Evolutionary conservation across 371 early-diverging fungal species (phyloP), one percentile per base, ranked within the genome.

Genomic region (Mucor indicus): DNA sequence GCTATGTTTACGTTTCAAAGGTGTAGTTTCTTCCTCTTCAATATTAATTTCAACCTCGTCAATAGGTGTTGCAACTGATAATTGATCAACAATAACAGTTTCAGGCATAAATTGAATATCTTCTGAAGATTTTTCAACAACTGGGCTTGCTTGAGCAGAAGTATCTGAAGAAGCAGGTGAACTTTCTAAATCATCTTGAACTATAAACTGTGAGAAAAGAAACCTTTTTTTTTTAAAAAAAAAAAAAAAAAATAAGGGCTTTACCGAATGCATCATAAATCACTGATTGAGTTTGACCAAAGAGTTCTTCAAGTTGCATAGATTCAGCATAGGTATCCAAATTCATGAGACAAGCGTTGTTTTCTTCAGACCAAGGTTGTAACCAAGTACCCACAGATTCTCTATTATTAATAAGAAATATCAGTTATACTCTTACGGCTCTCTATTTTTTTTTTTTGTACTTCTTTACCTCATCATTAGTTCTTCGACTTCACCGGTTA

Each of bases 381-480:
- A 67, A 38, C 68, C 70, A 69, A 27, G 57, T 48, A 22, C 35
- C 53, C 29, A 65, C 42, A 13, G 66, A 54, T 50, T 60, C 48
- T 50, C 64, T 57, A 41, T 35, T 21, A 49, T 43, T 30, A 51
- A 52, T 42, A 21, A 31, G 19, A 36, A 36, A 43, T 16, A 35
- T 31, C 11, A 44, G 20, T 30, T 25, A 6, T n/a, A 32, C n/a
- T n/a, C 1, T 15, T 11, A 20, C 22, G 27, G 22, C 12, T 10
- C 32, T 41, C 48, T 41, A 42, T 36, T 38, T 23, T 23, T 16
- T 24, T 7, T 46, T n/a, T n/a, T n/a, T n/a, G n/a, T n/a, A n/a
- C n/a, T n/a, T n/a, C n/a, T n/a, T 32, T 62, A 73, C 74, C 69
- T 66, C 56, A 73, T 57, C 67, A 73, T 62, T 15, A 69, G 43